Base-by-base conservation (phyloP, 1,284 basidiomycete genomes). In the Sutorius eximius region DNA sequence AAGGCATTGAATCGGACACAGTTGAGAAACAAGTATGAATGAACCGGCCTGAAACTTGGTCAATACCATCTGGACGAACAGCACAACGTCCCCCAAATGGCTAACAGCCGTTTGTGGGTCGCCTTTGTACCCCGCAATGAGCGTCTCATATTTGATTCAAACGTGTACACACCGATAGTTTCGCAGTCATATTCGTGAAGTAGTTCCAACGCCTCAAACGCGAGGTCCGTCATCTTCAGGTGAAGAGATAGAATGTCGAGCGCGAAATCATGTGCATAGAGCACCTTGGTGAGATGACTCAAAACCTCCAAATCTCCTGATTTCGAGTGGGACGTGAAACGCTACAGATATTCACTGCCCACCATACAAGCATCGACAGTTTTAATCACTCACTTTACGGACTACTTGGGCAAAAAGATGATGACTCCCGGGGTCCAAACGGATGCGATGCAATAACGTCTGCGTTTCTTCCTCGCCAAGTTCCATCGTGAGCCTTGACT, bases 81-180 rank as follows among this genome's bases (percentile, higher is more conserved):
- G 65, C 24, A 91, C 82, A 15, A 92, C 79, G 55, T 89, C 82
- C 4, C 89, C 89, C 2, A 91, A 72, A 67, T 89, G 85, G 57
- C 79, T 82, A 33, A 91, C 80, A 4, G 89, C 89, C 20, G 84
- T 86, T 68, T 91, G 89, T 20, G 89, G 89, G 69, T 92, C 89
- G 41, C 89, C 89, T 91, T 51, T 33, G 44, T 33, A 46, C 51
- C 34, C 49, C 56, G 36, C 6, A 55, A n/a, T 52, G 27, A 30
- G 50, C 52, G 48, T 60, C 24, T 43, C 33, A 53, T 44, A 29
- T 32, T 22, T 49, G 20, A 15, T 8, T 30, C 27, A 42, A 45
- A 41, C 51, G 50, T 24, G 34, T 32, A 73, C 86, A 29, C 67
- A 87, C 89, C 89, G 44, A 91, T 85, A 20, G 82, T 85, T 64